Conservation (phyloP, 805 yeast species). For the Vanderwaltozyma verrucispora region DNA sequence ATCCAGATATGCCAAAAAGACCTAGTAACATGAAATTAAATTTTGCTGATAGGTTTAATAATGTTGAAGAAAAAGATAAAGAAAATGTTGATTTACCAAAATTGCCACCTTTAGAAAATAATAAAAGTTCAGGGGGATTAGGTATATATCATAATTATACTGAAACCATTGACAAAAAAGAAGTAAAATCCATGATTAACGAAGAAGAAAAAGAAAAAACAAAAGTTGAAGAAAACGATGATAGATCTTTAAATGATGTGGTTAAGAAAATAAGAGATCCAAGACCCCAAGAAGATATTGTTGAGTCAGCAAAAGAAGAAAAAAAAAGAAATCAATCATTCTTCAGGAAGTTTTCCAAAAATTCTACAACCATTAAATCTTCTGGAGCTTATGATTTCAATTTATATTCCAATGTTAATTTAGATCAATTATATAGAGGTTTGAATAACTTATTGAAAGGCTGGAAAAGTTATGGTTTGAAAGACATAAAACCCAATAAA, state of each 20-base stretch:
- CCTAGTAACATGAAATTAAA: conserved; percentile 24
- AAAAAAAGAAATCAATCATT: conserved; percentile 19
- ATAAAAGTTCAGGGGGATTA: conserved; percentile 13
- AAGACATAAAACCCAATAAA: conserved; percentile 39
- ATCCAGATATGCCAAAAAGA: conserved; percentile 2
- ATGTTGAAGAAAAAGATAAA: background rate
- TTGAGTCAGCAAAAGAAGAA: background rate
- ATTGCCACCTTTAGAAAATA: conserved; percentile 22
- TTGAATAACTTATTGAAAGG: conserved; percentile 49
- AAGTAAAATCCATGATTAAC: conserved; percentile 14
- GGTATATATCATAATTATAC: conserved; percentile 20
- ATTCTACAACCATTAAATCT: background rate
- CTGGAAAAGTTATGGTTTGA: conserved; percentile 65
- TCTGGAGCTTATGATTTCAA: conserved; percentile 9
- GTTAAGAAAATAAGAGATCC: conserved; percentile 7
- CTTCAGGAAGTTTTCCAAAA: conserved; percentile 28
- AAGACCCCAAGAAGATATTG: background rate
- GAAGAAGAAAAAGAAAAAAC: conserved; percentile 26
- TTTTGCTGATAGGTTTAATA: conserved; percentile 32
- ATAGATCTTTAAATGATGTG: conserved; percentile 8
- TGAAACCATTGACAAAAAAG: conserved; percentile 1
- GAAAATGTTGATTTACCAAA: conserved; percentile 15
- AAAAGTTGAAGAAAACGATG: conserved; percentile 2
- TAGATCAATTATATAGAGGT: conserved; percentile 53
- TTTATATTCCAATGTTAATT: conserved; percentile 26